phyloP scores from a whole-genome alignment of 768 basidiomycete genomes.

The Tylopilus vinaceipallidus region DNA sequence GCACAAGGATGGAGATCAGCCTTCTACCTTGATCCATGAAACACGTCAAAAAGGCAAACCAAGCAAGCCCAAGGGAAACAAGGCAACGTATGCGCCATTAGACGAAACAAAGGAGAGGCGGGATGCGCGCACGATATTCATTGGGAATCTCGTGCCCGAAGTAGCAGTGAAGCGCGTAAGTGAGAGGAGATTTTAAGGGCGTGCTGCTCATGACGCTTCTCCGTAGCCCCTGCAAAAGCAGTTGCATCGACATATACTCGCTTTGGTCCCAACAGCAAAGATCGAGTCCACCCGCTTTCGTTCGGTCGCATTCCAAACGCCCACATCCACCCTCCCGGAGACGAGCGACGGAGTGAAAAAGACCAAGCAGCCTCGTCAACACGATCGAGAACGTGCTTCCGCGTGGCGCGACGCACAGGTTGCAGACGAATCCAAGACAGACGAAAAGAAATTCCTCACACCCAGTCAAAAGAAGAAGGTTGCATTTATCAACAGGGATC shows the following conservation, averaged over 20 bases:
- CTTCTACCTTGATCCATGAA: constrained; percentile 60
- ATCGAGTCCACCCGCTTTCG: constrained; percentile 94
- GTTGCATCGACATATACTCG: constrained; percentile 72
- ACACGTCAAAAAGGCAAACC: constrained; percentile 38
- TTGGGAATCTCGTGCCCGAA: constrained; percentile 83
- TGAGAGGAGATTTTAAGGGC: constrained; percentile 3
- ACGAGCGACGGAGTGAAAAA: constrained; percentile 32
- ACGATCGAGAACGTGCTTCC: constrained; percentile 57
- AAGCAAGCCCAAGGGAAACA: constrained; percentile 28
- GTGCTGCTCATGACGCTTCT: not conserved
- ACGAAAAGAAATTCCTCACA: constrained; percentile 69
- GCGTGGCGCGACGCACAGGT: constrained; percentile 52
- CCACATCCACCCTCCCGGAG: constrained; percentile 62
- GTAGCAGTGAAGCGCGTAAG: constrained; percentile 75
- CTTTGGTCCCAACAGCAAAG: constrained; percentile 69
- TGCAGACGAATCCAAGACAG: constrained; percentile 42
- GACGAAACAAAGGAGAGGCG: constrained; percentile 74
- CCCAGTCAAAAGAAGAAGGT: constrained; percentile 89
- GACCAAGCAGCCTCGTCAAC: constrained; percentile 38
- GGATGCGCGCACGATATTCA: constrained; percentile 83
- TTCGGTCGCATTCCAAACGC: constrained; percentile 84
- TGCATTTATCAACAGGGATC: constrained; percentile 90
- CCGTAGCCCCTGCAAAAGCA: constrained; percentile 70
- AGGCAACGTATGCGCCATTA: constrained; percentile 51
- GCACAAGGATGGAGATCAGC: constrained; percentile 33